Evolutionary conservation across 2,329 filamentous ascomycete species (phyloP).

Genomic region (Westerdykella sp.): DNA sequence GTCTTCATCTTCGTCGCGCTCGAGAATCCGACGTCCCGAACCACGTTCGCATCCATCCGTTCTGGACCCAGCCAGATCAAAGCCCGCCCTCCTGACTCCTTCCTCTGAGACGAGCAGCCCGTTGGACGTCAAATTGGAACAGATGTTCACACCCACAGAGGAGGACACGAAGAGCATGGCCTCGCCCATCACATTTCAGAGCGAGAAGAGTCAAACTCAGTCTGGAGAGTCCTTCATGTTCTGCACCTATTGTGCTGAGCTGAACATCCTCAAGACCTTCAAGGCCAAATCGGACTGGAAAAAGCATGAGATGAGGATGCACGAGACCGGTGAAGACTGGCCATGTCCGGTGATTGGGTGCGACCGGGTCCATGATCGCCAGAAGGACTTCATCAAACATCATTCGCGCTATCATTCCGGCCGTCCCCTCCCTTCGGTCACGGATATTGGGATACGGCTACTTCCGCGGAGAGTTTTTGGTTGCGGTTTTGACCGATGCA

Average conservation of each 20-base stretch:
- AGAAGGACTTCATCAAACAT: slow-evolving; percentile 35
- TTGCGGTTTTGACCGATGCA: slow-evolving; percentile 37
- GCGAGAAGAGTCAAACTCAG: slow-evolving; percentile 17
- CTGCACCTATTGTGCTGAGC: slow-evolving; percentile 35
- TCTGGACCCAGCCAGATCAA: slow-evolving; percentile 29
- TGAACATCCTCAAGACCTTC: slow-evolving; percentile 32
- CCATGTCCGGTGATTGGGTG: slow-evolving; percentile 31
- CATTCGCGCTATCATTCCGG: slow-evolving; percentile 34
- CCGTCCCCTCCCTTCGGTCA: slow-evolving; percentile 30
- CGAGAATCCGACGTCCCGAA: slow-evolving; percentile 19
- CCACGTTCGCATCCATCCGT: slow-evolving; percentile 32
- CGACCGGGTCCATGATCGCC: slow-evolving; percentile 31
- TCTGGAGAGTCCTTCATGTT: slow-evolving; percentile 33
- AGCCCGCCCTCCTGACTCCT: slow-evolving; percentile 24
- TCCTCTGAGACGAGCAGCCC: slow-evolving; percentile 29
- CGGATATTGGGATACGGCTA: slow-evolving; percentile 30
- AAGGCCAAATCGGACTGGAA: slow-evolving; percentile 38
- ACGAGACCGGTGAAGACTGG: slow-evolving; percentile 37
- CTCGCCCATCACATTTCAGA: slow-evolving; percentile 16
- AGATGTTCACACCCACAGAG: slow-evolving; percentile 27
- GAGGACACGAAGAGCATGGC: slow-evolving; percentile 24
- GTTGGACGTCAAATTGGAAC: slow-evolving; percentile 25
- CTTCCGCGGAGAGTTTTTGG: slow-evolving; percentile 32
- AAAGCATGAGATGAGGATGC: slow-evolving; percentile 36
- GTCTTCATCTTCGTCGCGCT: slow-evolving; percentile 25